phyloP scores from a whole-genome alignment of 1,284 basidiomycete genomes.

The Naganishia liquefaciens region DNA sequence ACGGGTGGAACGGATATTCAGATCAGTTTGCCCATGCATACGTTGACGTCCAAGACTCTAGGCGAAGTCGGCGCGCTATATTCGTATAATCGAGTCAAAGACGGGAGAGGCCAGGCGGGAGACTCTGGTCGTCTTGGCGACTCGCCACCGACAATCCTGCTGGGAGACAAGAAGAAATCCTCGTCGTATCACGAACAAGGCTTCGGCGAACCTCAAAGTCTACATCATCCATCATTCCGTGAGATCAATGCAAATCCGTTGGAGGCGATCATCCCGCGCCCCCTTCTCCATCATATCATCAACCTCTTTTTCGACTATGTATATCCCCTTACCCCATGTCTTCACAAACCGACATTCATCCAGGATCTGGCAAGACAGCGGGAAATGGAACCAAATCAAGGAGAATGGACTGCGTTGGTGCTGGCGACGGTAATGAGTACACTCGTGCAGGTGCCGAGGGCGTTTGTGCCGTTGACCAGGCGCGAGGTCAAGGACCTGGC shows the following conservation, averaged over 20 bases:
- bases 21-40: conserved; percentile 20
- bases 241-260: conserved; percentile 40
- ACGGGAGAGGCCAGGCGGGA: no score
- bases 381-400: conserved; percentile 70
- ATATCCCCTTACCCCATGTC: conserved; percentile 70
- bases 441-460: conserved; percentile 59
- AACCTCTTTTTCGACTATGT: conserved; percentile 85
- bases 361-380: conserved; percentile 71
- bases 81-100: background rate
- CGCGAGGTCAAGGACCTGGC: conserved; percentile 44
- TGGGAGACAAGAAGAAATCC: background rate
- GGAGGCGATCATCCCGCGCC: conserved; percentile 46
- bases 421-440: conserved; percentile 81
- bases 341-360: conserved; percentile 71
- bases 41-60: conserved; percentile 22
- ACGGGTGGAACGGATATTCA: conserved; percentile 14
- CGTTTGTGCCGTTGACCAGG: conserved; percentile 42
- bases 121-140: background rate
- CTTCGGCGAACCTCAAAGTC: background rate
- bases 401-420: conserved; percentile 73
- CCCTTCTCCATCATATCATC: conserved; percentile 59
- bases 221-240: background rate
- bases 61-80: conserved; percentile 23
- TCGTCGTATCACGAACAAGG: background rate
- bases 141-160: background rate